Conservation (phyloP, 2,329 filamentous ascomycete species). For the Colletotrichum magnum region DNA sequence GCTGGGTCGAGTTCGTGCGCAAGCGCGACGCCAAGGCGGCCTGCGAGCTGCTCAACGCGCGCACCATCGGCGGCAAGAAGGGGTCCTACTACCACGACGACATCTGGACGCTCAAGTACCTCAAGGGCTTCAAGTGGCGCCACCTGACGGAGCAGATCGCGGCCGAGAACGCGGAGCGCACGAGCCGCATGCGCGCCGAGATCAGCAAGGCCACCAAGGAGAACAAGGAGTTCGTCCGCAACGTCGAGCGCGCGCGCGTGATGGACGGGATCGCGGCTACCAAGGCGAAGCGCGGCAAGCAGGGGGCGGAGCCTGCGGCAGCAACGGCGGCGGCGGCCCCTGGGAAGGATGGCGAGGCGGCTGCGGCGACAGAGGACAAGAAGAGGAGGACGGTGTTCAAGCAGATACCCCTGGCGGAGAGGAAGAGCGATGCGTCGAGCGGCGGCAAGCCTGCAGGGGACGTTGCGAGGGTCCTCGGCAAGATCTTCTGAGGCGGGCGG, state of each 20-base stretch:
- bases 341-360: slow-evolving; percentile 1
- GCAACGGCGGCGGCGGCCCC: slow-evolving; percentile 39
- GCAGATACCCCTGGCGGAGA: slow-evolving; percentile 73
- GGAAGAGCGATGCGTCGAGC: slow-evolving; percentile 56
- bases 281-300: slow-evolving; percentile 61
- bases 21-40: slow-evolving; percentile 85
- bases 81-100: slow-evolving; percentile 87
- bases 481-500: slow-evolving; percentile 67
- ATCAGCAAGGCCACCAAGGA: slow-evolving; percentile 82
- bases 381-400: slow-evolving; percentile 70
- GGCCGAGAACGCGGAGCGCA: slow-evolving; percentile 84
- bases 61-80: slow-evolving; percentile 87
- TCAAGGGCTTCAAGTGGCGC: slow-evolving; percentile 88
- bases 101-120: slow-evolving; percentile 86
- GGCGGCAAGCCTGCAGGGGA: slow-evolving; percentile 68
- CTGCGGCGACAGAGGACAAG: slow-evolving; percentile 41
- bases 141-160: slow-evolving; percentile 83
- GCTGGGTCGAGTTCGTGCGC: slow-evolving; percentile 86
- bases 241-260: slow-evolving; percentile 86
- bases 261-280: slow-evolving; percentile 79
- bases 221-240: slow-evolving; percentile 85
- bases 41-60: slow-evolving; percentile 82
- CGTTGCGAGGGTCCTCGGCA: slow-evolving; percentile 73
- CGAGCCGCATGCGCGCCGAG: slow-evolving; percentile 82
- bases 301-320: slow-evolving; percentile 45